Percentiles rank a stretch among this genome's conserved stretches.
Conservation (phyloP, 208 protist genomes). For the Acanthamoeba divionensis region DNA sequence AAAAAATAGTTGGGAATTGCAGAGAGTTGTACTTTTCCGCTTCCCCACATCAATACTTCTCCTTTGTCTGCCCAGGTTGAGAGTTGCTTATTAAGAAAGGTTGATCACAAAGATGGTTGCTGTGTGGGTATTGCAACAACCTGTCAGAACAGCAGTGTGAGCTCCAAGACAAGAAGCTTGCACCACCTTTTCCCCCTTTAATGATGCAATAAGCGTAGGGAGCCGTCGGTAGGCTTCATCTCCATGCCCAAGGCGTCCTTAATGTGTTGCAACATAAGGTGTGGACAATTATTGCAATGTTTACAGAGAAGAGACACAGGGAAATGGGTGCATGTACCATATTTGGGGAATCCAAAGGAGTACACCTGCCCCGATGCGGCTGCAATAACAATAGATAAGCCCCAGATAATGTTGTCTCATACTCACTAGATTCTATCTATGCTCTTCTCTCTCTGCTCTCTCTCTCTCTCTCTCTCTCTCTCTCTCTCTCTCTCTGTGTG, state of each 20-base stretch:
- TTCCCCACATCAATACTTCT: constrained; percentile 46
- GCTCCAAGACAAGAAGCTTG: constrained; percentile 10
- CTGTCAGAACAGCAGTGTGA: constrained; percentile 24
- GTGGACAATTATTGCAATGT: neutral
- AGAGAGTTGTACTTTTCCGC: neutral
- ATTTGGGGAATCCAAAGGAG: constrained; percentile 42
- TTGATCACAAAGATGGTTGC: no score
- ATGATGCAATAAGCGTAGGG: neutral
- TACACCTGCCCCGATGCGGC: neutral
- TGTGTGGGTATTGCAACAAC: no score
- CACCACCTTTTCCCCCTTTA: neutral
- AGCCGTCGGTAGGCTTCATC: constrained; percentile 7
- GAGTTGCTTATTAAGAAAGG: no score
- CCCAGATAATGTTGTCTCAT: no score
- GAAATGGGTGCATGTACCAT: neutral
- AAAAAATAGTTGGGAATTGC: neutral
- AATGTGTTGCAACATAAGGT: neutral
- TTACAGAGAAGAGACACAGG: no score
- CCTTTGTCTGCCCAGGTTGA: no score
- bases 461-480: no score
- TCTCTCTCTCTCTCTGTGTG: no score
- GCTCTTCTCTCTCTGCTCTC: no score
- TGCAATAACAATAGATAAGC: neutral
- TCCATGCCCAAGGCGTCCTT: neutral
- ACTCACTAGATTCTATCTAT: no score